A percentile compares a stretch with the other conserved stretches of the same genome.
phyloP scores from a whole-genome alignment of 768 basidiomycete genomes.

The Paxillus ammoniavirescens region DNA sequence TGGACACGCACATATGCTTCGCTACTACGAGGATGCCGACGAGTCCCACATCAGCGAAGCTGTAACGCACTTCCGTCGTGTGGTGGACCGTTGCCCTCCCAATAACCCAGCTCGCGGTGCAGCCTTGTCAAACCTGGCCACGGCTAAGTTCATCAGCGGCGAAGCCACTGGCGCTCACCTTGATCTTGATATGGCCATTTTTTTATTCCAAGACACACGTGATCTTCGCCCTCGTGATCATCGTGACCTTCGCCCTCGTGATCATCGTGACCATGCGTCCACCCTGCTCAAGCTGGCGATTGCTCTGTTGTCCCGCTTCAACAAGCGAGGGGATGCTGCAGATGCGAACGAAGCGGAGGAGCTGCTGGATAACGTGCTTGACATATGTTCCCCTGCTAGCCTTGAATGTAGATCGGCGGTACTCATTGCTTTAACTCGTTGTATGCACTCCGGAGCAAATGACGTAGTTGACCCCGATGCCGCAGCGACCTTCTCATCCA shows the following conservation, averaged over 20 bases:
- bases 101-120: constrained; percentile 12
- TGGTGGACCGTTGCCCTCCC: constrained; percentile 6
- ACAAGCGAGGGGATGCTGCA: no score
- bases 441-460: no score
- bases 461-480: no score
- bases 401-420: no score
- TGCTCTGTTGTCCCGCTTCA: no score
- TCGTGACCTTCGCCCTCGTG: not conserved
- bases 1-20: not conserved
- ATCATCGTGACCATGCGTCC: constrained; percentile 1
- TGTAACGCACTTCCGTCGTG: constrained; percentile 5
- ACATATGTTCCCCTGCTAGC: no score
- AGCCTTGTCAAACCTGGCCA: constrained; percentile 10
- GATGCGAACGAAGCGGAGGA: no score
- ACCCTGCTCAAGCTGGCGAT: not conserved
- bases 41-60: constrained; percentile 17
- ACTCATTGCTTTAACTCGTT: no score
- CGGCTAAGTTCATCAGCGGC: not conserved
- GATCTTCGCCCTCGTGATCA: constrained; percentile 1
- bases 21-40: not conserved
- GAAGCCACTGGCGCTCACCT: not conserved
- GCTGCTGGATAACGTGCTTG: no score
- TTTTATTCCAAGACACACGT: not conserved
- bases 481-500: no score
- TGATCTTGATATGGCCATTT: constrained; percentile 3